Percentiles rank a stretch among this genome's conserved stretches.
These are phyloP conservation scores for Rosa persica DNA, from an alignment of 306 rosid genomes.

Conservation along the genomic window DNA sequence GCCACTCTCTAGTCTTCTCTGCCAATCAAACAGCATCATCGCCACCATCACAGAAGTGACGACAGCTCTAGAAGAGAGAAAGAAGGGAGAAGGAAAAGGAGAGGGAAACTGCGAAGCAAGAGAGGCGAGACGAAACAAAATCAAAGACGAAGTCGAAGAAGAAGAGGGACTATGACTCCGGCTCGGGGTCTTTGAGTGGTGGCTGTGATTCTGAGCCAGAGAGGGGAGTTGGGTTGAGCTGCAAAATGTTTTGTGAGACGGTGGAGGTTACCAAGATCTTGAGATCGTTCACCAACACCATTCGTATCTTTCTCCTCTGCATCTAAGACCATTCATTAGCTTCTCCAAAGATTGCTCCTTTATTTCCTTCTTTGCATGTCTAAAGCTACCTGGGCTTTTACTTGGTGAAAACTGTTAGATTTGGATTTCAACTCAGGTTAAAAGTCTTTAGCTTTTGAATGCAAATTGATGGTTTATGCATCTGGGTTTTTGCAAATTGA, in stretches of 20 bases:
- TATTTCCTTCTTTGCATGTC: constrained; percentile 14
- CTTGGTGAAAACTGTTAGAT: constrained; percentile 29
- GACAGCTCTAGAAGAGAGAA: constrained; percentile 48
- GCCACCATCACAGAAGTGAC: constrained; percentile 48
- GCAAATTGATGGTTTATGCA: constrained; percentile 16
- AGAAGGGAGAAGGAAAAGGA: constrained; percentile 48
- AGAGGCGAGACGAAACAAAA: constrained; percentile 43
- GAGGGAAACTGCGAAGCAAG: constrained; percentile 39
- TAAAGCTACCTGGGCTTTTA: background rate
- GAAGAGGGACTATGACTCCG: constrained; percentile 30
- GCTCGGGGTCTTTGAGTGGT: constrained; percentile 28
- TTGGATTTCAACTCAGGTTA: no score
- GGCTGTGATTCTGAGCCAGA: constrained; percentile 31
- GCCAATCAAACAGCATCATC: constrained; percentile 34
- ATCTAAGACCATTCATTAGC: constrained; percentile 29
- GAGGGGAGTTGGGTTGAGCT: constrained; percentile 44
- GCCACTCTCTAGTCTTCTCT: no score
- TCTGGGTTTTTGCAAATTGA: constrained; percentile 35
- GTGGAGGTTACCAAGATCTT: no score
- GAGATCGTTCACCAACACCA: no score
- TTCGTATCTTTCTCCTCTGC: background rate
- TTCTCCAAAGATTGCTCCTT: constrained; percentile 18
- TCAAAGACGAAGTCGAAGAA: constrained; percentile 32
- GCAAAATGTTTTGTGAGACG: constrained; percentile 35
- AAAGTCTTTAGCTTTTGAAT: constrained; percentile 27